phyloP scores from a whole-genome alignment of 2,329 filamentous ascomycete genomes.

The Shiraia sp. region DNA sequence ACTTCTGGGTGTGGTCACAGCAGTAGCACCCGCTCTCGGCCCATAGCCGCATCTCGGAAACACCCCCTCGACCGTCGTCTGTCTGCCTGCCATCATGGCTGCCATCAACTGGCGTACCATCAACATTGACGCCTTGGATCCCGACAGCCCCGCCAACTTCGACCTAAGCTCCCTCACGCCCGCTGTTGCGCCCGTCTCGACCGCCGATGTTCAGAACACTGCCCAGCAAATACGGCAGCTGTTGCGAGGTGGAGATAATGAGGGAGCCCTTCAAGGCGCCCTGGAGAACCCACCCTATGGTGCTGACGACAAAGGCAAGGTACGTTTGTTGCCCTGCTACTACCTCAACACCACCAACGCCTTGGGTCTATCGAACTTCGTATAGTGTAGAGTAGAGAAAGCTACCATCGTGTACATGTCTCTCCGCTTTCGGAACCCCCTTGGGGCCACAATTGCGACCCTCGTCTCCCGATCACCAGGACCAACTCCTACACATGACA shows the following conservation, averaged over 20 bases:
- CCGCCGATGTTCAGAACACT: constrained; percentile 77
- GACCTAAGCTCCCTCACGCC: constrained; percentile 82
- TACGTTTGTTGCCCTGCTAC: constrained; percentile 41
- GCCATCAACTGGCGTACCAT: constrained; percentile 77
- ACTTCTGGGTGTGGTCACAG: no score
- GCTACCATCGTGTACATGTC: constrained; percentile 22
- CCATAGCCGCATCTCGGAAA: constrained; percentile 2
- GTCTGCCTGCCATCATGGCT: constrained; percentile 44
- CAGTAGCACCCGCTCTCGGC: constrained; percentile 10
- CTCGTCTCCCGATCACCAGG: constrained; percentile 29
- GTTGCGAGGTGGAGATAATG: constrained; percentile 80
- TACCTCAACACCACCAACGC: no score
- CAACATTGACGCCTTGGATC: constrained; percentile 89
- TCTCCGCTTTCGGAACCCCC: constrained; percentile 20
- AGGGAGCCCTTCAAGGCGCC: constrained; percentile 82
- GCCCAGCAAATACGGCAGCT: constrained; percentile 84
- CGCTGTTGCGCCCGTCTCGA: constrained; percentile 71
- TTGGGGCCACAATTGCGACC: constrained; percentile 23
- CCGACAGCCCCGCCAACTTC: constrained; percentile 90
- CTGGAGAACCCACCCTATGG: constrained; percentile 82
- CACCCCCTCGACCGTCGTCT: constrained; percentile 5
- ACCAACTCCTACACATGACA: constrained; percentile 17
- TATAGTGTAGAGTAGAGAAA: no score
- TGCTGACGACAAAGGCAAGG: constrained; percentile 58
- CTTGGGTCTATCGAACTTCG: no score